Percentiles rank a stretch among this genome's conserved stretches.
Evolutionary conservation across 179 eudicot genomes (phyloP).

Genomic region (Actinidia arguta): DNA sequence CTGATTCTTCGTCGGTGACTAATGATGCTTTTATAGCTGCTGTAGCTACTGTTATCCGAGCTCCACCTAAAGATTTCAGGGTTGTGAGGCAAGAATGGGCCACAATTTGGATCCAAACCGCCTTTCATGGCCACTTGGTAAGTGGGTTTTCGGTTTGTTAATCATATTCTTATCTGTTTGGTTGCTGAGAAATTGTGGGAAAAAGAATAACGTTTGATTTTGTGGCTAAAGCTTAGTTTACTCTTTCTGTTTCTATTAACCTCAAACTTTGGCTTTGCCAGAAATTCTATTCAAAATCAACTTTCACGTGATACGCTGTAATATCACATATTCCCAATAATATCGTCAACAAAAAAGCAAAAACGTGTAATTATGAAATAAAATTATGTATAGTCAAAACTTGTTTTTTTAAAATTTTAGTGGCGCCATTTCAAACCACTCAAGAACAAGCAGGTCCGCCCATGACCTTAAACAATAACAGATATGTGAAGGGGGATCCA

Average conservation of each 20-base stretch:
- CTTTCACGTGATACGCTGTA: too few relatives aligned
- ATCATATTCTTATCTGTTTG: neutral
- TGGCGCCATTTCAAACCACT: too few relatives aligned
- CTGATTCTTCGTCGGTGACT: conserved; percentile 66
- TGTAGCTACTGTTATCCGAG: conserved; percentile 83
- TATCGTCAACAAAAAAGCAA: neutral
- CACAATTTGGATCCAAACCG: conserved; percentile 92
- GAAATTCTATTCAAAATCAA: neutral
- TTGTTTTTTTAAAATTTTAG: too few relatives aligned
- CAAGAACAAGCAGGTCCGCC: too few relatives aligned
- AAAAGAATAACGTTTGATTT: neutral
- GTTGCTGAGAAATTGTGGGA: conserved; percentile 5
- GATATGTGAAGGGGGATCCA: too few relatives aligned
- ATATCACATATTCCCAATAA: neutral
- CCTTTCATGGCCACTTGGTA: conserved; percentile 93
- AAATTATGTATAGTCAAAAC: neutral
- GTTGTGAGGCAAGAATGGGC: conserved; percentile 95
- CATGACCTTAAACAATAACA: too few relatives aligned
- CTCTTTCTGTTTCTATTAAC: neutral
- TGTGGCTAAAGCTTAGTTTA: neutral
- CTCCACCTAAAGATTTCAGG: conserved; percentile 88
- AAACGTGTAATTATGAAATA: neutral
- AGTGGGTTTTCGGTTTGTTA: neutral
- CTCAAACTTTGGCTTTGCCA: neutral
- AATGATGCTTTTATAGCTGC: conserved; percentile 75